Conservation (phyloP, 2,329 filamentous ascomycete species). For the Trichoderma lentiforme region DNA sequence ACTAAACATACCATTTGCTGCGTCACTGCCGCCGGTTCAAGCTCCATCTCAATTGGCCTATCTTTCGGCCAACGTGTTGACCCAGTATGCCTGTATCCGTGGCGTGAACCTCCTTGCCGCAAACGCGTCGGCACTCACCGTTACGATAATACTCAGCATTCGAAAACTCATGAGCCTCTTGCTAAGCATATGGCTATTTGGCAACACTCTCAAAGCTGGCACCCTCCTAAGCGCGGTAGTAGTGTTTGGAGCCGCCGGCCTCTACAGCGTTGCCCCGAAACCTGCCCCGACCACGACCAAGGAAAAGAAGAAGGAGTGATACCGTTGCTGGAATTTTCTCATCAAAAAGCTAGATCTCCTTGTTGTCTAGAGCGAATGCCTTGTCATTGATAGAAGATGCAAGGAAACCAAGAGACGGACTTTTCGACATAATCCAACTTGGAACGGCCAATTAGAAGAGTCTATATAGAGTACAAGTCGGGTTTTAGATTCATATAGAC, state of each 20-base stretch:
- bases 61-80: slow-evolving; percentile 73
- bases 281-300: slow-evolving; percentile 19
- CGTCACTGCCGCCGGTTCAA: slow-evolving; percentile 2
- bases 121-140: slow-evolving; percentile 84
- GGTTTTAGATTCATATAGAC: neutral
- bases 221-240: slow-evolving; percentile 78
- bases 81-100: slow-evolving; percentile 91
- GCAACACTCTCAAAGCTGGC: slow-evolving; percentile 71
- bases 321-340: neutral
- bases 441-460: neutral
- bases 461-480: neutral
- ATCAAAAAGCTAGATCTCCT: too few species aligned
- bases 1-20: slow-evolving; percentile 25
- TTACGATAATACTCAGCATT: slow-evolving; percentile 94
- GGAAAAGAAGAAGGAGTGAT: slow-evolving; percentile 14
- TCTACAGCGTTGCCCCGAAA: slow-evolving; percentile 76
- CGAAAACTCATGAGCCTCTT: slow-evolving; percentile 89
- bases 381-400: neutral
- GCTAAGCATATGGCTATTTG: slow-evolving; percentile 91
- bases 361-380: neutral
- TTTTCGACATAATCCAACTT: fast-evolving
- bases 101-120: slow-evolving; percentile 94
- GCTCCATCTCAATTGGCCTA: slow-evolving; percentile 69
- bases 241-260: slow-evolving; percentile 85
- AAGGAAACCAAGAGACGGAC: neutral